Percentiles rank a stretch among this genome's conserved stretches.
Evolutionary conservation across 179 eudicot genomes (phyloP).

Genomic region (Beta lomatogona): DNA sequence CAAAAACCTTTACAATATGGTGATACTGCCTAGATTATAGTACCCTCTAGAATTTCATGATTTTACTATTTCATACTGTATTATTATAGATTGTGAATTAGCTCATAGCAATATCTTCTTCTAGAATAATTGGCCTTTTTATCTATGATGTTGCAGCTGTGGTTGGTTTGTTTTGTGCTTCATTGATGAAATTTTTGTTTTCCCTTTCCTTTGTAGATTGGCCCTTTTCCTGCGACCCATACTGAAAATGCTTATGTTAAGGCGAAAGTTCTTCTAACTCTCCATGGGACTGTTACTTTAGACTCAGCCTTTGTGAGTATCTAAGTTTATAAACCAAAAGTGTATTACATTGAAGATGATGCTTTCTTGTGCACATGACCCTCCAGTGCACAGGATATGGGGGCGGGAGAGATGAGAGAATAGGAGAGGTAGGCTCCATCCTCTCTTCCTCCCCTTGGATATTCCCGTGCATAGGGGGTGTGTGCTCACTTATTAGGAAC

Average conservation of each 20-base stretch:
- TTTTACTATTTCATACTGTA: neutral
- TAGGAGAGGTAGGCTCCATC: neutral
- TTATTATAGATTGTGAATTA: neutral
- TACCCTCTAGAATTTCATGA: too few relatives aligned
- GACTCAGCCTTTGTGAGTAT: slow-evolving; percentile 69
- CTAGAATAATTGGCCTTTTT: neutral
- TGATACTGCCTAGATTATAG: too few relatives aligned
- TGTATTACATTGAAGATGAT: neutral
- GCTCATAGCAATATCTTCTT: neutral
- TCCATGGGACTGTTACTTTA: slow-evolving; percentile 63
- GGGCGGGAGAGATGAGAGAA: neutral
- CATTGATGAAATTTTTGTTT: neutral
- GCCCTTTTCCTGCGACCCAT: slow-evolving; percentile 56
- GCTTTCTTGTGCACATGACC: neutral
- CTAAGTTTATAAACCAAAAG: neutral
- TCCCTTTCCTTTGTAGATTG: slow-evolving; percentile 55
- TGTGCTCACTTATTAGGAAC: neutral
- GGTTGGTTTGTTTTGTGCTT: neutral
- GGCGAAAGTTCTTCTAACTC: slow-evolving; percentile 60
- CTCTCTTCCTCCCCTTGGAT: neutral
- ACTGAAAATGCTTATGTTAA: slow-evolving; percentile 50
- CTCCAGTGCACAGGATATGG: neutral
- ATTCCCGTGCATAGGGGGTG: neutral
- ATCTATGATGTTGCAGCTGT: neutral
- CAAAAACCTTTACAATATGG: too few relatives aligned